Base-by-base conservation (phyloP, 495 filamentous ascomycete species). In the Podospora conica region DNA sequence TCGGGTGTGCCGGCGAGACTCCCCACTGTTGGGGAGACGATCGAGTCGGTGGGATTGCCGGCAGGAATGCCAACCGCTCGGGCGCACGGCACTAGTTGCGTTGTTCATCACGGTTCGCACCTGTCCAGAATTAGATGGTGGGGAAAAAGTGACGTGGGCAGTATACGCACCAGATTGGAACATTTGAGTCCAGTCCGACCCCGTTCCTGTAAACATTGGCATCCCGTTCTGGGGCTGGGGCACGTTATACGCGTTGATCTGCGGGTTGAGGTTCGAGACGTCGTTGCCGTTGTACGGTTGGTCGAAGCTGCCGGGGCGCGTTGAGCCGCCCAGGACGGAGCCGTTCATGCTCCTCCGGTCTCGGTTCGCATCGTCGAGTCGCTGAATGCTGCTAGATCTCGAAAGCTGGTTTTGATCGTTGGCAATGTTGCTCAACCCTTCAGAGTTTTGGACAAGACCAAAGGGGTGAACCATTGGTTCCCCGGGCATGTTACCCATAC, bases 111-210 rank as follows among this genome's bases (percentile, higher is more conserved):
- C 78, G 78, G 77, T 84, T 79, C 79, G 80, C 75, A 74, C 80
- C 78, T 81, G 79, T 68, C 63, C 75, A 77, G 76, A 68, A 77
- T 82, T 82, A 77, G 87, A 8, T 48, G 40, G 81, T 76, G 84
- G 84, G 75, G 84, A 86, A 67, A 79, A 74, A 80, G 79, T 82
- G 76, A 86, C 83, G 77, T 85, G 87, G 72, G 82, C 78, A 76
- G 87, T 79, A 68, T 86, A 83, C 70, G 83, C 80, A 79, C 83
- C 85, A 78, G 86, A 78, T 81, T 89, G 87, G 82, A 89, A 91
- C 83, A 90, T 87, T 71, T 86, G 82, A 67, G 87, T 81, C 88
- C 88, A 91, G 76, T 90, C 87, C 75, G 77, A 72, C 72, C 75
- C 75, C 53, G 78, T 77, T 74, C 75, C 79, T 71, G 71, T 78